A percentile compares a stretch with the other conserved stretches of the same genome.
Conservation (phyloP, 163 green algal genomes). For the Scenedesmus sp. region DNA sequence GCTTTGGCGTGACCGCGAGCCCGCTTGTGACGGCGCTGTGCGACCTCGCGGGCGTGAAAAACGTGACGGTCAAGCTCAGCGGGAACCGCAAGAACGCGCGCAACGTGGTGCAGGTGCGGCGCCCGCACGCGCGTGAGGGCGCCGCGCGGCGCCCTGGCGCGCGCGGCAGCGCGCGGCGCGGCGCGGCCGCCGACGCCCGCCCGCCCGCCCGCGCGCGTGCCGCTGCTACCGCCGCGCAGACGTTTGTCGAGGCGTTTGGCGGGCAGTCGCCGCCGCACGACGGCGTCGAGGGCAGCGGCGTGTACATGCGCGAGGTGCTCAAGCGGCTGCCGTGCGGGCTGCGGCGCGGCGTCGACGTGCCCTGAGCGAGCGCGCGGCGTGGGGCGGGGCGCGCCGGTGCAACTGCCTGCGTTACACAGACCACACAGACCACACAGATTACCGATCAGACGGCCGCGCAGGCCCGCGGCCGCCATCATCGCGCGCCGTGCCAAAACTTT, state of each 20-base stretch:
- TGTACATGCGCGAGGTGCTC: constrained; percentile 70
- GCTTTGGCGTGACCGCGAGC: constrained; percentile 54
- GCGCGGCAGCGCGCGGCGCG: too few species aligned
- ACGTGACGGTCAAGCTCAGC: constrained; percentile 56
- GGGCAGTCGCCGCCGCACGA: constrained; percentile 61
- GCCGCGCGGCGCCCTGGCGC: too few species aligned
- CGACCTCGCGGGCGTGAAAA: constrained; percentile 53
- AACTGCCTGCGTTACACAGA: too few species aligned
- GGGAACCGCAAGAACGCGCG: constrained; percentile 18
- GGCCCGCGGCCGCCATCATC: too few species aligned
- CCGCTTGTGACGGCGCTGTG: constrained; percentile 60
- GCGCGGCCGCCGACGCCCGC: too few species aligned
- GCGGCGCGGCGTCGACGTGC: constrained; percentile 49
- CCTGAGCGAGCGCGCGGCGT: constrained; percentile 4
- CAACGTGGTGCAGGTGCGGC: constrained; percentile 8
- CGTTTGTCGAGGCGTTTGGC: constrained; percentile 51
- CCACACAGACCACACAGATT: too few species aligned
- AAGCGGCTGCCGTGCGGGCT: constrained; percentile 59
- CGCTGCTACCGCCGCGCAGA: constrained; percentile 6
- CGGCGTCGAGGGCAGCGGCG: constrained; percentile 63
- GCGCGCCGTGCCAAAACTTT: too few species aligned
- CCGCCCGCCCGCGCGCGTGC: too few species aligned
- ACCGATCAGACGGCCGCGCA: too few species aligned
- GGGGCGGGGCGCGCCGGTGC: too few species aligned
- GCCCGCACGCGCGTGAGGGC: neutral